Evolutionary conservation across 345 rosid genomes (phyloP).

Genomic region (Citrus reticulata): DNA sequence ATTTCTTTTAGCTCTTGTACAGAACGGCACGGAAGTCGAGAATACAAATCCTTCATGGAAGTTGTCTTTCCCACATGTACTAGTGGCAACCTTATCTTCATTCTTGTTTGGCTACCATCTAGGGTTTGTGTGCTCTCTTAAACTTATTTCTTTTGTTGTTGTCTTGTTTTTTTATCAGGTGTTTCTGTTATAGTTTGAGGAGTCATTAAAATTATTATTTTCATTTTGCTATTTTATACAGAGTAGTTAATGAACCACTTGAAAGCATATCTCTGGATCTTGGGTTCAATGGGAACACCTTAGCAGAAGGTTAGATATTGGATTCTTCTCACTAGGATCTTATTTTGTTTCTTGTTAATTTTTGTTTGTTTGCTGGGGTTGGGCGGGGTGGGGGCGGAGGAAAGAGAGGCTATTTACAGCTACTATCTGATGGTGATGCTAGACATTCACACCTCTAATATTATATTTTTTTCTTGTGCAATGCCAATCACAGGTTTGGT

Average conservation of each 20-base stretch:
- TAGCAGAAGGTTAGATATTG: slow-evolving; percentile 74
- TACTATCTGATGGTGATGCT: not conserved
- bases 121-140: slow-evolving; percentile 54
- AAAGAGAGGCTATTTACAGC: not conserved
- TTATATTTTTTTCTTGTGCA: slow-evolving; percentile 7
- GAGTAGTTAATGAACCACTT: slow-evolving; percentile 97
- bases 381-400: not conserved
- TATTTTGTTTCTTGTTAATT: not conserved
- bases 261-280: slow-evolving; percentile 85
- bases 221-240: slow-evolving; percentile 17
- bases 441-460: not conserved
- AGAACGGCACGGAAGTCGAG: slow-evolving; percentile 37
- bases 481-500: slow-evolving; percentile 62
- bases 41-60: slow-evolving; percentile 82
- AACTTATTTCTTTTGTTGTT: not conserved
- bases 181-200: not conserved
- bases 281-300: slow-evolving; percentile 80
- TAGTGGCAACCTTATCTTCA: slow-evolving; percentile 77
- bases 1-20: slow-evolving; percentile 49
- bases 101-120: slow-evolving; percentile 93
- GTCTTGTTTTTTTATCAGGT: not conserved
- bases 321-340: not conserved
- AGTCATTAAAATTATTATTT: not conserved
- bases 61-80: slow-evolving; percentile 72
- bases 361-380: not conserved